Conservation (phyloP, 371 early-diverging fungal species). For the Mucor circinelloides region DNA sequence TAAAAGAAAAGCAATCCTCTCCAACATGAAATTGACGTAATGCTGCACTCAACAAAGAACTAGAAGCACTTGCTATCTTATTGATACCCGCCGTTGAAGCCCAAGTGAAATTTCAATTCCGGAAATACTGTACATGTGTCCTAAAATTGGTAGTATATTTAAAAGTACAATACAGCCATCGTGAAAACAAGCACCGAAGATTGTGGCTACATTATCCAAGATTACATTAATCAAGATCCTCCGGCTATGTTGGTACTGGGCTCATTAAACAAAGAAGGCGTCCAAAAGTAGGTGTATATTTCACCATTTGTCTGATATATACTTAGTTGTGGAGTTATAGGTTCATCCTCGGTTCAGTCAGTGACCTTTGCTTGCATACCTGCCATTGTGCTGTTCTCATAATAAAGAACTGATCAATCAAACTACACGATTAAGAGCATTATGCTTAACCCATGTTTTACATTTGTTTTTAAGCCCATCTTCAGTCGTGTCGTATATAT, state of each 20-base stretch:
- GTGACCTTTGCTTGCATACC: constrained; percentile 37
- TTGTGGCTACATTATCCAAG: constrained; percentile 21
- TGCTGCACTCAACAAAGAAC: too few species aligned
- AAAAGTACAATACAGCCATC: background rate
- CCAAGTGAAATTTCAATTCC: too few species aligned
- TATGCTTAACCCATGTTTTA: background rate
- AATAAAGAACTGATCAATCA: constrained; percentile 10
- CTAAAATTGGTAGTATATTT: background rate
- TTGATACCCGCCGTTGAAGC: too few species aligned
- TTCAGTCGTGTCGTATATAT: background rate
- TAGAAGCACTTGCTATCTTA: too few species aligned
- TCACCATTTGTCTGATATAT: background rate
- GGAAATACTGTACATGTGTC: background rate
- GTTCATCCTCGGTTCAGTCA: constrained; percentile 34
- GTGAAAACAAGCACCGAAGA: constrained; percentile 9
- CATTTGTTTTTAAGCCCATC: background rate
- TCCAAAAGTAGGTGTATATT: constrained; percentile 36
- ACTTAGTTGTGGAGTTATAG: background rate
- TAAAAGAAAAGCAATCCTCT: too few species aligned
- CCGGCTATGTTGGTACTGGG: constrained; percentile 35
- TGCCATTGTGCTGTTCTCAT: constrained; percentile 34
- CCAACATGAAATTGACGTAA: too few species aligned
- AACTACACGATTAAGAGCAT: background rate
- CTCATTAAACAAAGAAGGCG: constrained; percentile 32
- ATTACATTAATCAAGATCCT: constrained; percentile 27